Evolutionary conservation across 768 basidiomycete species (phyloP).

Genomic region (Suillus ampliporus): DNA sequence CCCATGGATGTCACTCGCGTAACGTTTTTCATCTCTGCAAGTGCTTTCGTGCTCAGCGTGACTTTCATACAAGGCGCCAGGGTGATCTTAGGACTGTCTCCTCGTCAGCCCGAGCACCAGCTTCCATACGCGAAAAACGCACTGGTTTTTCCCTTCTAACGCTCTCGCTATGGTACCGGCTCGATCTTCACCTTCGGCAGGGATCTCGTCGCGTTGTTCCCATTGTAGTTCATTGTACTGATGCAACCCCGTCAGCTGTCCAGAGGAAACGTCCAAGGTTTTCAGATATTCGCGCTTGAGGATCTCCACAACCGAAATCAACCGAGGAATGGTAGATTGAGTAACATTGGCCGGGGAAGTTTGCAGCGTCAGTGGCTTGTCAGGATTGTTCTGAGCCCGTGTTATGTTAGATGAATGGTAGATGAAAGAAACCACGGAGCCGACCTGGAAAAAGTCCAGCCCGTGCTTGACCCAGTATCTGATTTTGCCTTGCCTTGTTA

Average conservation of each 20-base stretch:
- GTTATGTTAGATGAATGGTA: slow-evolving; percentile 8
- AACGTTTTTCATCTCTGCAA: slow-evolving; percentile 48
- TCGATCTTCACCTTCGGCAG: slow-evolving; percentile 40
- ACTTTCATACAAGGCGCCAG: slow-evolving; percentile 74
- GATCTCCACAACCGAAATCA: slow-evolving; percentile 82
- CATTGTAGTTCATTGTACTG: slow-evolving; percentile 78
- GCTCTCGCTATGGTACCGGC: slow-evolving; percentile 39
- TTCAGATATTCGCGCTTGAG: slow-evolving; percentile 82
- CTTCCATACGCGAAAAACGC: slow-evolving; percentile 29
- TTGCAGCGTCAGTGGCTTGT: slow-evolving; percentile 59
- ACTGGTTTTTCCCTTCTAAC: slow-evolving; percentile 67
- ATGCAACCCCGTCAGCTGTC: slow-evolving; percentile 60
- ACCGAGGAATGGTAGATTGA: slow-evolving; percentile 55
- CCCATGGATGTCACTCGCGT: slow-evolving; percentile 49
- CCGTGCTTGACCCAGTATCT: slow-evolving; percentile 56
- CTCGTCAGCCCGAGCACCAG: slow-evolving; percentile 11
- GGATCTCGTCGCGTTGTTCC: slow-evolving; percentile 35
- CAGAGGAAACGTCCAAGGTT: slow-evolving; percentile 48
- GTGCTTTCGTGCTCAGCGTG: slow-evolving; percentile 57
- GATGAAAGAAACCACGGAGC: slow-evolving; percentile 20
- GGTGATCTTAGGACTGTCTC: slow-evolving; percentile 54
- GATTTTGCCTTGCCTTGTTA: slow-evolving; percentile 63
- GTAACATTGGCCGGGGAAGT: slow-evolving; percentile 53
- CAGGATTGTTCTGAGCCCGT: slow-evolving; percentile 49
- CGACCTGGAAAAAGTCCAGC: slow-evolving; percentile 58